phyloP scores from a whole-genome alignment of 164 flowering plant species.

The Buxus sempervirens region DNA sequence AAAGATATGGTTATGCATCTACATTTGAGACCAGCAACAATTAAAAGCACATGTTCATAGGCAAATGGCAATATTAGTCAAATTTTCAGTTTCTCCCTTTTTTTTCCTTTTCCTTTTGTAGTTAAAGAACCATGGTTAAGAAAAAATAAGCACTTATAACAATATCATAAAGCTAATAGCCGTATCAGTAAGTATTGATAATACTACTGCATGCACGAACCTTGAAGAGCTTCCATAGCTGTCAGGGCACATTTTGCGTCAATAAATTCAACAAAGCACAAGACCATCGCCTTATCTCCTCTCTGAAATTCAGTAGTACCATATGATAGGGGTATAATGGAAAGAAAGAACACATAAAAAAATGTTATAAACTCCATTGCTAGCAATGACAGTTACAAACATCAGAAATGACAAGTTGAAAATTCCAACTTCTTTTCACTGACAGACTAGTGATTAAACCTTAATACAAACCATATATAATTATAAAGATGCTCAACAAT shows the following conservation, averaged over 20 bases:
- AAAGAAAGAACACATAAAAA: background rate
- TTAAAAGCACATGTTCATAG: background rate
- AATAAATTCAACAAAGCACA: conserved; percentile 79
- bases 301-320: conserved; percentile 34
- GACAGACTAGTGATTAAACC: too few species aligned
- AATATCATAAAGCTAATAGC: background rate
- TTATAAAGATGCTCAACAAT: too few species aligned
- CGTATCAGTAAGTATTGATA: background rate
- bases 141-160: too few species aligned
- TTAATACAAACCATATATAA: too few species aligned
- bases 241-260: conserved; percentile 68
- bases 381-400: background rate
- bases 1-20: background rate
- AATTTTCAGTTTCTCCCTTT: background rate
- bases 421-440: too few species aligned
- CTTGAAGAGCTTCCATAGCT: conserved; percentile 83
- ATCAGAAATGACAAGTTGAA: background rate
- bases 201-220: conserved; percentile 19
- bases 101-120: too few species aligned
- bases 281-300: conserved; percentile 64
- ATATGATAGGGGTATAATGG: conserved; percentile 5
- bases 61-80: background rate
- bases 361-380: background rate
- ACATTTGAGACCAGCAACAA: too few species aligned
- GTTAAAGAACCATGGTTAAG: background rate